A percentile compares a stretch with the other conserved stretches of the same genome.
Evolutionary conservation across 768 basidiomycete genomes (phyloP).

Genomic region (Rubroboletus satanas): DNA sequence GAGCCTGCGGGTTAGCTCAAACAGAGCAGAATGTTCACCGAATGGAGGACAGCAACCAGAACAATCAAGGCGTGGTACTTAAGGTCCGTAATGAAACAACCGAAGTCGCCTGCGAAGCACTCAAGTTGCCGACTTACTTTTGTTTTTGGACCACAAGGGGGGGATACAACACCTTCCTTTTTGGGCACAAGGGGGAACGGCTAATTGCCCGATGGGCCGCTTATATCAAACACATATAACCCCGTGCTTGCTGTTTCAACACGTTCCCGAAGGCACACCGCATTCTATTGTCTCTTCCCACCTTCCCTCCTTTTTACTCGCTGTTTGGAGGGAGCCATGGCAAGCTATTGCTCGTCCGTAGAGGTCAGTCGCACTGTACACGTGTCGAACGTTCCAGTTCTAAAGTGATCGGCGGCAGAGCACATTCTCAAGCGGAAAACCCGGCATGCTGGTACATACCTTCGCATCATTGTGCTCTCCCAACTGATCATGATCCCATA

Average conservation of each 20-base stretch:
- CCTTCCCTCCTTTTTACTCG: not conserved
- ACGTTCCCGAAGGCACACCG: constrained; percentile 6
- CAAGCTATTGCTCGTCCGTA: constrained; percentile 23
- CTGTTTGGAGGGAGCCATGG: constrained; percentile 18
- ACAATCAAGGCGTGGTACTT: constrained; percentile 6
- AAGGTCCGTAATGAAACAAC: constrained; percentile 17
- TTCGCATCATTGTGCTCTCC: not conserved
- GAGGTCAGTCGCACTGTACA: constrained; percentile 23
- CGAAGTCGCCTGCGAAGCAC: not conserved
- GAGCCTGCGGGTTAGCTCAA: not conserved
- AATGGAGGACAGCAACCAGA: not conserved
- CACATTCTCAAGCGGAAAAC: constrained; percentile 18
- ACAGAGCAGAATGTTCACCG: not conserved
- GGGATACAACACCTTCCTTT: constrained; percentile 31
- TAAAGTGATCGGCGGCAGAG: constrained; percentile 22
- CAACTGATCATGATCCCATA: constrained; percentile 8
- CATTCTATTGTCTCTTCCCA: not conserved
- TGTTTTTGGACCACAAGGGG: constrained; percentile 22
- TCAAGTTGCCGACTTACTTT: constrained; percentile 21
- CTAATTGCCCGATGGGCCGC: constrained; percentile 8
- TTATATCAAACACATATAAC: constrained; percentile 14
- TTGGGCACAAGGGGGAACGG: constrained; percentile 26
- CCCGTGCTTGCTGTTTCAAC: not conserved
- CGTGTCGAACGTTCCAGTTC: not conserved
- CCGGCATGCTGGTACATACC: constrained; percentile 12